Base-by-base conservation (phyloP, 345 rosid species). In the Trapa incisa region DNA sequence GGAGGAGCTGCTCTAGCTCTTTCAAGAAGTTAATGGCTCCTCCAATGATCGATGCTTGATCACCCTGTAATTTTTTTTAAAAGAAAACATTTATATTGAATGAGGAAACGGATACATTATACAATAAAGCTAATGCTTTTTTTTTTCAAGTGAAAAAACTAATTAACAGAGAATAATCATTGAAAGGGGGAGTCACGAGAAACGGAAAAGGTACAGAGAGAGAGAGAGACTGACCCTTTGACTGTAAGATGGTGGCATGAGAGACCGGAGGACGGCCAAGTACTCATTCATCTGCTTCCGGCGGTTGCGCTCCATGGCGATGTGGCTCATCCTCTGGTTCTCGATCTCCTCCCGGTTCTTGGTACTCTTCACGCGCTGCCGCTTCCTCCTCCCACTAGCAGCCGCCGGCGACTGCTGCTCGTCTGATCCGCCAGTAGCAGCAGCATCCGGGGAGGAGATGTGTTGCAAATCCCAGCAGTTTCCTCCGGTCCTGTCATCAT, bases 201-300 rank as follows among this genome's bases (percentile, higher is more conserved):
- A 71, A 66, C 66, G 35, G 65, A 15, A 56, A 3, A 41, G 29
- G 33, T 1, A 45, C 33, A 7, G 6, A 14, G 29, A 37, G 22
- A 41, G n/a, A 37, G 53, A 13, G 70, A 45, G 48, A 22, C 29
- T 22, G 29, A 89, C 98, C 92, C 98, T 86, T 78, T 87, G 98
- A 67, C 86, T 86, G 77, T 92, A 92, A n/a, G 92, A 81, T 68
- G 88, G 72, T 1, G 98, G 98, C 95, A 92, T 89, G 43, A 92
- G 72, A 67, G 98, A 84, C 47, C 96, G 85, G 48, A 92, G 85
- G 43, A 80, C 85, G 56, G 87, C 77, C 37, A 92, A 86, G 80
- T 87, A 92, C 75, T 92, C 92, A 61, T 92, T 92, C 98, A 92
- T 92, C 70, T 85, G 96, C 77, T 89, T 92, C 74, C 98, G 88